Conservation (phyloP, 495 filamentous ascomycete species). For the Penicillium argentinense region DNA sequence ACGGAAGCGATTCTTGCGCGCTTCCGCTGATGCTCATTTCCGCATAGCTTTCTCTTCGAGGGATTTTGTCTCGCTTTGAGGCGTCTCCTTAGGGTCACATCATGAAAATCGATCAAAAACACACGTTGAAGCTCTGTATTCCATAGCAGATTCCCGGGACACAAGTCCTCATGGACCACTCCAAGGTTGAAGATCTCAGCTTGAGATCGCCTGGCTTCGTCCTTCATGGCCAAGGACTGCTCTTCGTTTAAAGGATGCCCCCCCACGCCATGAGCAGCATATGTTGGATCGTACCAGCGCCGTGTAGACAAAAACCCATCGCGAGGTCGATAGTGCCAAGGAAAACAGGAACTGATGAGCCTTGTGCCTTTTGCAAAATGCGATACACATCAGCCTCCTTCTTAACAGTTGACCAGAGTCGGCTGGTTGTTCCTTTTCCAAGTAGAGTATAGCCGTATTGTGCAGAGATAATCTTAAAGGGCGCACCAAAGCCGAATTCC, state of each 20-base stretch:
- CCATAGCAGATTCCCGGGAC: slow-evolving; percentile 16
- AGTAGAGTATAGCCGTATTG: slow-evolving; percentile 47
- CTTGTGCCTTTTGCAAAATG: slow-evolving; percentile 35
- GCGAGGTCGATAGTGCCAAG: slow-evolving; percentile 43
- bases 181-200: slow-evolving; percentile 7
- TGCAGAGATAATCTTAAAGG: slow-evolving; percentile 42
- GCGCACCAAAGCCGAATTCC: slow-evolving; percentile 27
- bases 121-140: slow-evolving; percentile 15
- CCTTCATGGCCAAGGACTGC: slow-evolving; percentile 6
- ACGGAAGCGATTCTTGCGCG: not conserved
- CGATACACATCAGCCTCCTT: slow-evolving; percentile 42
- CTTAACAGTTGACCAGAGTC: slow-evolving; percentile 33
- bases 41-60: not conserved
- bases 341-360: slow-evolving; percentile 38
- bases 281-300: slow-evolving; percentile 40
- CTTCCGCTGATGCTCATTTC: not conserved
- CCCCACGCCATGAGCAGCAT: slow-evolving; percentile 50
- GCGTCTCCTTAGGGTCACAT: not conserved
- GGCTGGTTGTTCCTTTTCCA: slow-evolving; percentile 41
- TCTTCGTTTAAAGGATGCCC: slow-evolving; percentile 12
- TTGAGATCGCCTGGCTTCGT: slow-evolving; percentile 1
- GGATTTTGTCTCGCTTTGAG: not conserved
- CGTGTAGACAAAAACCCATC: slow-evolving; percentile 33
- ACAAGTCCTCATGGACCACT: slow-evolving; percentile 17
- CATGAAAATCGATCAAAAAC: slow-evolving; percentile 26